A percentile compares a stretch with the other conserved stretches of the same genome.
phyloP scores from a whole-genome alignment of 345 rosid species.

The Angophora floribunda region DNA sequence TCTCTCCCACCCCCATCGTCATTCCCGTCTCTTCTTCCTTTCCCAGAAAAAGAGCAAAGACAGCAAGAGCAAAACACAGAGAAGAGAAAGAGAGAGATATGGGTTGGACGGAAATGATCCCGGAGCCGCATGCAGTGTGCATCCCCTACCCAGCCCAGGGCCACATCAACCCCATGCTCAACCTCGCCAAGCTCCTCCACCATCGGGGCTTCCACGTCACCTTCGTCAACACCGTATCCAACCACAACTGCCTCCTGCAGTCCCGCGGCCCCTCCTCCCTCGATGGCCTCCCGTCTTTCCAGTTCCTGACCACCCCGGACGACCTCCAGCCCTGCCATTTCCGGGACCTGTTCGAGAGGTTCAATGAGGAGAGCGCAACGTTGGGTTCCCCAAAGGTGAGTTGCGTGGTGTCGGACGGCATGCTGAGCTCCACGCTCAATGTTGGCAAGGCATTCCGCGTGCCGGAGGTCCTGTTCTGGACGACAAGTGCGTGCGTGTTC shows the following conservation, averaged over 20 bases:
- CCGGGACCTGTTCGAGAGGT: background rate
- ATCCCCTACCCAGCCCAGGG: background rate
- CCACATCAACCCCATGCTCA: conserved; percentile 6
- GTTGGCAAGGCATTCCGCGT: background rate
- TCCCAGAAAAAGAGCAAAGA: background rate
- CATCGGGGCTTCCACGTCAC: background rate
- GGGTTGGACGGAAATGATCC: background rate
- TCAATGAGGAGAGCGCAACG: background rate
- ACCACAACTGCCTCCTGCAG: background rate
- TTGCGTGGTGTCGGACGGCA: background rate
- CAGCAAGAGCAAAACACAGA: background rate
- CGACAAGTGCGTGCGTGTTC: background rate
- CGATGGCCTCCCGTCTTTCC: background rate
- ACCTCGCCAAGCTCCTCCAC: conserved; percentile 4
- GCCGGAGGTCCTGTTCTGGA: background rate
- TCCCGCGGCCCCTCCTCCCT: background rate
- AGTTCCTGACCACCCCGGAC: background rate
- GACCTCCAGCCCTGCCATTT: background rate
- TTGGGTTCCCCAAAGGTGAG: background rate
- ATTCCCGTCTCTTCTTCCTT: background rate
- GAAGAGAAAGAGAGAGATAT: conserved; percentile 4
- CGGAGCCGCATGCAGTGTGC: background rate
- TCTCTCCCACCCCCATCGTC: background rate
- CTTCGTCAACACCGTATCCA: conserved; percentile 2
- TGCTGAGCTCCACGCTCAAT: background rate